Conservation (phyloP, 257 asterid species). For the Nicotiana tabacum region DNA sequence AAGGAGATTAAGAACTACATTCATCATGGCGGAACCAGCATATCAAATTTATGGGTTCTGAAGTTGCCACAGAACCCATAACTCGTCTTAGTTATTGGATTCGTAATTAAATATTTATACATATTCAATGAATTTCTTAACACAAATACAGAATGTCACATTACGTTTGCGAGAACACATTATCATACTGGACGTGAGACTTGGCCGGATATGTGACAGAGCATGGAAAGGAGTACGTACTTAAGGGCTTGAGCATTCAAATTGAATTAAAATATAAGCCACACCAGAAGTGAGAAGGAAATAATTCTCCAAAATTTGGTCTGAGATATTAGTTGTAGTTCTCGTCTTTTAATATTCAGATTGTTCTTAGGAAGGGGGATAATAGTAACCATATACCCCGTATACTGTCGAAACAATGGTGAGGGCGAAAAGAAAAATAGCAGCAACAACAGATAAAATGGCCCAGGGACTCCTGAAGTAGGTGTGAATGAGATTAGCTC, state of each 20-base stretch:
- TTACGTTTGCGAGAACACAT: not conserved
- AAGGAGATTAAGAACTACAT: not conserved
- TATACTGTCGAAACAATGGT: conserved; percentile 41
- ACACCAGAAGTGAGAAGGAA: not conserved
- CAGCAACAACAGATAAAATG: conserved; percentile 39
- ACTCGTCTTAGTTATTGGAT: too few relatives aligned
- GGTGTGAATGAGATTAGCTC: conserved; percentile 44
- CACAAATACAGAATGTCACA: not conserved
- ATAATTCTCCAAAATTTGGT: not conserved
- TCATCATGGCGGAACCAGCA: not conserved
- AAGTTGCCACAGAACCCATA: too few relatives aligned
- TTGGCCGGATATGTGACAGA: not conserved
- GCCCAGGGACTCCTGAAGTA: conserved; percentile 68
- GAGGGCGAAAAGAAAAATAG: conserved; percentile 49
- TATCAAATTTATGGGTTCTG: too few relatives aligned
- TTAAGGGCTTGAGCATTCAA: not conserved
- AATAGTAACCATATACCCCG: conserved; percentile 20
- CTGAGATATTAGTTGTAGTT: not conserved
- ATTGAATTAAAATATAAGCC: not conserved
- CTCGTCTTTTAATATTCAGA: not conserved
- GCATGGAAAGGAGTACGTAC: not conserved
- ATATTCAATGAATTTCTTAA: too few relatives aligned
- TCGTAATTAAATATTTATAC: too few relatives aligned
- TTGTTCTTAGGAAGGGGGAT: conserved; percentile 6
- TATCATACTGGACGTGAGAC: not conserved